Percentiles rank a stretch among this genome's conserved stretches.
These are phyloP conservation scores for Paraphoma chrysanthemicola DNA, from an alignment of 2,329 filamentous ascomycete species.

Conservation along the genomic window DNA sequence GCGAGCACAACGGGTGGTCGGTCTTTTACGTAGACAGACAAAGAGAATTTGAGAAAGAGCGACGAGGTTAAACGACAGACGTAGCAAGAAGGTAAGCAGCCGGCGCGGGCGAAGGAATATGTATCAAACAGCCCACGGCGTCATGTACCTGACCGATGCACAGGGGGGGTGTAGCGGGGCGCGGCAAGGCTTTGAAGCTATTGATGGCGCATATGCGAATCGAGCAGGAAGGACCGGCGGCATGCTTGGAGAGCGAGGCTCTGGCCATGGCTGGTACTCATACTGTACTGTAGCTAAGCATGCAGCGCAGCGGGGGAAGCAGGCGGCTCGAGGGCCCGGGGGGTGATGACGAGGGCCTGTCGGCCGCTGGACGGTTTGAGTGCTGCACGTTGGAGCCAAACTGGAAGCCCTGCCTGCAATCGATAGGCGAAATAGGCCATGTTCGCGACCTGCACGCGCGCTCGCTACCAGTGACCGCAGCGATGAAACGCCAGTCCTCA, in stretches of 20 bases:
- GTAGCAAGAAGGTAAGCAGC: slow-evolving; percentile 25
- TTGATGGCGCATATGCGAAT: slow-evolving; percentile 32
- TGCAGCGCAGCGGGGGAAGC: neutral
- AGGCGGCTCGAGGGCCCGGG: neutral
- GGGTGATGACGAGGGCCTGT: neutral
- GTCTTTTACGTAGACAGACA: slow-evolving; percentile 16
- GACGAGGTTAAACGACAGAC: slow-evolving; percentile 30
- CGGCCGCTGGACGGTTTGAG: neutral
- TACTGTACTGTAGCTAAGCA: neutral
- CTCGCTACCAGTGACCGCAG: slow-evolving; percentile 8
- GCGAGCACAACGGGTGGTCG: slow-evolving; percentile 7
- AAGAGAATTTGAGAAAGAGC: slow-evolving; percentile 30
- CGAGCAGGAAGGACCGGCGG: slow-evolving; percentile 16
- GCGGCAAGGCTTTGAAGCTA: slow-evolving; percentile 13
- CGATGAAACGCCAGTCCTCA: slow-evolving; percentile 18
- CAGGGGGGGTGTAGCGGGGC: slow-evolving; percentile 16
- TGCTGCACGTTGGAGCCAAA: slow-evolving; percentile 16
- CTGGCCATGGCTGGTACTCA: neutral
- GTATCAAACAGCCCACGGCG: slow-evolving; percentile 36
- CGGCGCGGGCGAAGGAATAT: slow-evolving; percentile 29
- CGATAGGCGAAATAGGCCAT: slow-evolving; percentile 12
- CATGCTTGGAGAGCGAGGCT: slow-evolving; percentile 2
- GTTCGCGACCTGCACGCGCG: slow-evolving; percentile 9
- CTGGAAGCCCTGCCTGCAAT: slow-evolving; percentile 13
- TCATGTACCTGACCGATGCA: slow-evolving; percentile 21